Conservation (phyloP, 163 green algal genomes). For the Coccomyxa subellipsoidea region DNA sequence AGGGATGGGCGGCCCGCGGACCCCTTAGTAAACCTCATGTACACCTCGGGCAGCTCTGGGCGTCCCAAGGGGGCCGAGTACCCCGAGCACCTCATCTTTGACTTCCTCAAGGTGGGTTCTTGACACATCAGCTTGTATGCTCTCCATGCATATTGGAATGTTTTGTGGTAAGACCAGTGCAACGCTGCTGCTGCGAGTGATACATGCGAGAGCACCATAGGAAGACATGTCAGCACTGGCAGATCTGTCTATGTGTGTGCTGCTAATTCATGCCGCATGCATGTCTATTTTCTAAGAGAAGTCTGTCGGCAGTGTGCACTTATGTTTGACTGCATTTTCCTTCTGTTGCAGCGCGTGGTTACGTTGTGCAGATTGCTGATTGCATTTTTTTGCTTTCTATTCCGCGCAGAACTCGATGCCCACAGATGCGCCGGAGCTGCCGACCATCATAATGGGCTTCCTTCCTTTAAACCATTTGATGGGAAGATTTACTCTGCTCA, state of each 20-base stretch:
- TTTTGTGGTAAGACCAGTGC: too few species aligned
- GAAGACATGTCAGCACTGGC: too few species aligned
- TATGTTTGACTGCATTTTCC: too few species aligned
- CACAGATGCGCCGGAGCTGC: not conserved
- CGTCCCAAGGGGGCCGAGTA: conserved; percentile 1
- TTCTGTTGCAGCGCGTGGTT: not conserved
- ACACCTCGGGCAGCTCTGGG: not conserved
- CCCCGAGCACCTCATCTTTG: not conserved
- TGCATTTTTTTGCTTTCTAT: not conserved
- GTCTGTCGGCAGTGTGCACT: too few species aligned
- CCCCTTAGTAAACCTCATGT: not conserved
- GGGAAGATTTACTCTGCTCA: not conserved
- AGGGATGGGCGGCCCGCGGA: not conserved
- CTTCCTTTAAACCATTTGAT: not conserved
- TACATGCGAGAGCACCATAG: too few species aligned
- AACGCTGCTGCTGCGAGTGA: too few species aligned
- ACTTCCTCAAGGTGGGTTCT: not conserved
- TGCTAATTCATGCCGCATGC: not conserved
- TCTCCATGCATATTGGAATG: too few species aligned
- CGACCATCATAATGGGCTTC: not conserved
- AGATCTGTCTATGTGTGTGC: not conserved
- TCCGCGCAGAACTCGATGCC: not conserved
- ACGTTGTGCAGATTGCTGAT: not conserved
- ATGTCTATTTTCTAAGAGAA: not conserved
- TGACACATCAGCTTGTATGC: too few species aligned